These are phyloP conservation scores for Phytophthora brassicae DNA, from an alignment of 352 stramenopile genomes.

Conservation along the genomic window DNA sequence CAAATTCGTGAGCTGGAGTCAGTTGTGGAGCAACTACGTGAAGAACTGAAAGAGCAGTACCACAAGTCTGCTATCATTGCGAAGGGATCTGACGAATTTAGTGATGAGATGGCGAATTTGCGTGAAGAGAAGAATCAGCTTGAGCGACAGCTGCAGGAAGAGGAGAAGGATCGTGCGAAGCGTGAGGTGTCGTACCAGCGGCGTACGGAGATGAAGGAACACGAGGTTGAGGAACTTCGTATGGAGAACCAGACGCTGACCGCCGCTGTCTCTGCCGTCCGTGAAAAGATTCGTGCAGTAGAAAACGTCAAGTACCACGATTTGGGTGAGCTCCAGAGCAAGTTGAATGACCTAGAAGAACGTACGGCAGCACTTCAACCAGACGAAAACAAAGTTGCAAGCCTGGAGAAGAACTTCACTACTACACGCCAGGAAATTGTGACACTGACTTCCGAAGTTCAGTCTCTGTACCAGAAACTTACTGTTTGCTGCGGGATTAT, in stretches of 20 bases:
- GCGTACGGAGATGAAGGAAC: slow-evolving; percentile 44
- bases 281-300: slow-evolving; percentile 45
- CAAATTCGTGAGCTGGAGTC: slow-evolving; percentile 54
- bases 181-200: slow-evolving; percentile 44
- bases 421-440: slow-evolving; percentile 50
- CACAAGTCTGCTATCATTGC: slow-evolving; percentile 41
- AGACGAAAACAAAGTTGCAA: slow-evolving; percentile 25
- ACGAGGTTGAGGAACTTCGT: slow-evolving; percentile 43
- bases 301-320: slow-evolving; percentile 47
- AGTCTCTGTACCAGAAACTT: slow-evolving; percentile 55
- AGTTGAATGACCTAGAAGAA: slow-evolving; percentile 45
- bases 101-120: slow-evolving; percentile 46
- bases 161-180: slow-evolving; percentile 42
- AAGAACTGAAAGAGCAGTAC: slow-evolving; percentile 56
- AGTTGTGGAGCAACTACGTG: slow-evolving; percentile 38
- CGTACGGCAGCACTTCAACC: slow-evolving; percentile 39
- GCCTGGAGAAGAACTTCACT: slow-evolving; percentile 49
- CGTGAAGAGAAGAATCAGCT: slow-evolving; percentile 43
- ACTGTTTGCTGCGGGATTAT: slow-evolving; percentile 54
- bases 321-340: slow-evolving; percentile 33
- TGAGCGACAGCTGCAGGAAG: slow-evolving; percentile 38
- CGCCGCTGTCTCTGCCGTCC: slow-evolving; percentile 38
- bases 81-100: slow-evolving; percentile 45
- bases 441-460: slow-evolving; percentile 43
- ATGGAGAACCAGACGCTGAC: slow-evolving; percentile 44